These are phyloP conservation scores for Carallia pectinifolia DNA, from an alignment of 345 rosid species.

Conservation along the genomic window DNA sequence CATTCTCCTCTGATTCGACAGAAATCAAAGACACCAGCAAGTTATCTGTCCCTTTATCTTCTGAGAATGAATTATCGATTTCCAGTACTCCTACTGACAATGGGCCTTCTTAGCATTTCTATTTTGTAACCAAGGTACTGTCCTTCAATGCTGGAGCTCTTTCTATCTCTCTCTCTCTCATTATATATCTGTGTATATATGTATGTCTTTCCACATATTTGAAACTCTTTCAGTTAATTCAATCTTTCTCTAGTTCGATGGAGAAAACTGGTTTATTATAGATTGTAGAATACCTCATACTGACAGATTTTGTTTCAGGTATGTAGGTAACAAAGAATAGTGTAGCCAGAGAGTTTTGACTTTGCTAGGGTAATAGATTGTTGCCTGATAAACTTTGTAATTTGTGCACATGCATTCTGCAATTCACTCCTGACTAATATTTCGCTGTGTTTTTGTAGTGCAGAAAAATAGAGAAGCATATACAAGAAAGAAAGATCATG, in stretches of 20 bases:
- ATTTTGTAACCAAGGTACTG: slow-evolving; percentile 20
- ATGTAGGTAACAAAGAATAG: slow-evolving; percentile 50
- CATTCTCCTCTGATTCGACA: slow-evolving; percentile 13
- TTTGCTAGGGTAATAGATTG: slow-evolving; percentile 29
- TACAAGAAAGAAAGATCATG: slow-evolving; percentile 46
- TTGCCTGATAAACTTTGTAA: too few species aligned
- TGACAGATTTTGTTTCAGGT: background rate
- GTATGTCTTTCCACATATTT: too few species aligned
- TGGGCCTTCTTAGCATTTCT: slow-evolving; percentile 32
- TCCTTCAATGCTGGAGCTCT: background rate
- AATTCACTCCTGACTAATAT: slow-evolving; percentile 6
- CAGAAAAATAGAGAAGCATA: slow-evolving; percentile 73
- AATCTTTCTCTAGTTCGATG: background rate
- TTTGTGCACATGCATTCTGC: too few species aligned
- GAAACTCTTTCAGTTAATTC: too few species aligned
- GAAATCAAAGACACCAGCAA: slow-evolving; percentile 38
- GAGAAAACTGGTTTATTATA: background rate
- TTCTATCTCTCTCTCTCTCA: too few species aligned
- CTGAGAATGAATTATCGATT: slow-evolving; percentile 33
- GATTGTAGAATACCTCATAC: background rate
- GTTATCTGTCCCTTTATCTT: slow-evolving; percentile 24
- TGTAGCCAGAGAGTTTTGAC: slow-evolving; percentile 20
- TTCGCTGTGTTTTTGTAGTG: slow-evolving; percentile 19
- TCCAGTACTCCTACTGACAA: slow-evolving; percentile 27
- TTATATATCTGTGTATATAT: too few species aligned